Conservation (phyloP, 805 yeast genomes). For the Nakazawaea wyomingensis region DNA sequence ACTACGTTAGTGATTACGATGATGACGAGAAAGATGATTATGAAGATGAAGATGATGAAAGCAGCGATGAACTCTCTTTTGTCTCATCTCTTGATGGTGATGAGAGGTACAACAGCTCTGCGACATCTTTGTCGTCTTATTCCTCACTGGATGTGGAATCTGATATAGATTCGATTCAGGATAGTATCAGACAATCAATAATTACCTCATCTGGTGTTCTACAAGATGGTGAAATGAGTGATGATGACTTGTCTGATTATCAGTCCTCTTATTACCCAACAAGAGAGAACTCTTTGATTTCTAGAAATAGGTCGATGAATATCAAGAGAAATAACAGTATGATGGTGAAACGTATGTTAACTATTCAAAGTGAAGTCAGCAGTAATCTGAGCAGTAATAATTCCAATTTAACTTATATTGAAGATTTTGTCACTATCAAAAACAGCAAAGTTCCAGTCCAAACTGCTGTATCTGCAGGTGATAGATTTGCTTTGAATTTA, state of each 20-base stretch:
- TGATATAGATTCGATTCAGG: neutral
- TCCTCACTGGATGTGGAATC: neutral
- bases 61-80: neutral
- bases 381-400: neutral
- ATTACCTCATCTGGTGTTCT: too few species aligned
- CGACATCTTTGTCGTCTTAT: neutral
- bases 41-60: neutral
- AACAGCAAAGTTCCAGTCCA: too few species aligned
- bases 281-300: slow-evolving; percentile 5
- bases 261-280: slow-evolving; percentile 12
- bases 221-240: neutral
- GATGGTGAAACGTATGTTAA: slow-evolving; percentile 1
- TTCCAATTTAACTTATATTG: slow-evolving; percentile 9
- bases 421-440: slow-evolving; percentile 11
- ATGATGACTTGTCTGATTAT: neutral
- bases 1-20: slow-evolving; percentile 2
- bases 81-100: slow-evolving; percentile 2
- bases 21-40: neutral
- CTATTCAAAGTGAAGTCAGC: slow-evolving; percentile 1
- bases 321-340: slow-evolving; percentile 8
- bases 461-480: too few species aligned
- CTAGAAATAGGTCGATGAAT: neutral
- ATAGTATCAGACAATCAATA: neutral
- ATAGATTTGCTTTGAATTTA: neutral
- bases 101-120: neutral